phyloP scores from a whole-genome alignment of 805 yeast genomes.

The Nakazawaea wyomingensis region DNA sequence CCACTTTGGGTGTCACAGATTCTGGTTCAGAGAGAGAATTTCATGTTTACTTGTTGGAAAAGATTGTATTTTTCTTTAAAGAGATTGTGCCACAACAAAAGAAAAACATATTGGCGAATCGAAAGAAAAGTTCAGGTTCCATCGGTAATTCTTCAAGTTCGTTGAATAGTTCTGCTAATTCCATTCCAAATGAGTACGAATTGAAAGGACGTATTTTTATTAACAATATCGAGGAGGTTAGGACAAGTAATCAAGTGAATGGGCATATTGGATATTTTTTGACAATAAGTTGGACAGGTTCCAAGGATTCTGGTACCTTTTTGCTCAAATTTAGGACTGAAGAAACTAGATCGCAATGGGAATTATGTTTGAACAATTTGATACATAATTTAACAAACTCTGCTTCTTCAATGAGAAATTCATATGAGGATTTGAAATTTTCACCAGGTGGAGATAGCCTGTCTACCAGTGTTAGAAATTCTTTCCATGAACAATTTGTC shows the following conservation, averaged over 20 bases:
- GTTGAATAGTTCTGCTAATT: conserved; percentile 6
- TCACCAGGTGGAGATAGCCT: conserved; percentile 16
- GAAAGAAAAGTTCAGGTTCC: conserved; percentile 45
- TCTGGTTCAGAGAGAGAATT: conserved; percentile 77
- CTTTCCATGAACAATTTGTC: conserved; percentile 16
- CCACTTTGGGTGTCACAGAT: conserved; percentile 64
- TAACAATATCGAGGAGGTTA: conserved; percentile 53
- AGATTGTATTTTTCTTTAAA: conserved; percentile 55
- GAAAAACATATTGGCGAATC: conserved; percentile 44
- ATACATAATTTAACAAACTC: conserved; percentile 11
- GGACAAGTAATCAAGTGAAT: conserved; percentile 12
- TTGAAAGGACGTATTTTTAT: conserved; percentile 80
- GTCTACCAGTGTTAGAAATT: conserved; percentile 15
- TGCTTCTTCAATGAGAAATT: conserved; percentile 7
- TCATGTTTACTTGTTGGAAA: conserved; percentile 82
- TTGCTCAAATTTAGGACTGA: conserved; percentile 78
- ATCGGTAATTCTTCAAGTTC: conserved; percentile 28
- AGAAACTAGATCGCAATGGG: conserved; percentile 84
- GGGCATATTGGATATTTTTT: conserved; percentile 48
- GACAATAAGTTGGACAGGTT: conserved; percentile 77
- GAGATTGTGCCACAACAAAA: conserved; percentile 38
- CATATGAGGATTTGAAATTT: conserved; percentile 17
- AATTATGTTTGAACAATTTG: conserved; percentile 43
- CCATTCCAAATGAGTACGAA: conserved; percentile 32
- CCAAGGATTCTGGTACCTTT: conserved; percentile 81